Conservation (phyloP, 31 red algal species). For the Odonthalia washingtoniensis region DNA sequence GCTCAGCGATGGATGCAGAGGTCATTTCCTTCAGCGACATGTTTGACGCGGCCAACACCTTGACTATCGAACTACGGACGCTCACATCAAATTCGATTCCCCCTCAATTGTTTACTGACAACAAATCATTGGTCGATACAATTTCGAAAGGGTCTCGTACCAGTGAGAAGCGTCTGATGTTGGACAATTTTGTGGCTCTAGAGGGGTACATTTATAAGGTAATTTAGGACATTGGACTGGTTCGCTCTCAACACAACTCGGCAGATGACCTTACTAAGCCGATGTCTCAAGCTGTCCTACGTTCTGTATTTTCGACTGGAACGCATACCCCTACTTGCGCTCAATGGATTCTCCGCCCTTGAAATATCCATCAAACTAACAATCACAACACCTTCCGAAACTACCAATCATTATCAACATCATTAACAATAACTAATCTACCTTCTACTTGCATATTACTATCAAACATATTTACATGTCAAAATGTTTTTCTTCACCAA, state of each 20-base stretch:
- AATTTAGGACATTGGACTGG: constrained; percentile 2
- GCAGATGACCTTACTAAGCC: background rate
- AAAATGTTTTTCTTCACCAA: no score
- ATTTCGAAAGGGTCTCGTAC: constrained; percentile 20
- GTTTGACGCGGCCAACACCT: background rate
- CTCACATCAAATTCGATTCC: background rate
- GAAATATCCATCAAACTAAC: no score
- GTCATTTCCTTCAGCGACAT: constrained; percentile 41
- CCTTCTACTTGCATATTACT: no score
- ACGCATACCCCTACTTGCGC: no score
- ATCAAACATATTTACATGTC: no score
- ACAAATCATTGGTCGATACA: background rate
- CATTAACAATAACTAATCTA: no score
- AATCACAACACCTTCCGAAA: no score
- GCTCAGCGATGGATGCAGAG: constrained; percentile 32
- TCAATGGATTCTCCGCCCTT: no score
- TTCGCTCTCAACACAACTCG: background rate
- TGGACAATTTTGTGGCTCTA: constrained; percentile 6
- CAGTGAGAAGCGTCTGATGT: constrained; percentile 25
- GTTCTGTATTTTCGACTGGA: no score
- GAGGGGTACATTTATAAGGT: background rate
- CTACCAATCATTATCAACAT: no score
- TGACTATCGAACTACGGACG: background rate
- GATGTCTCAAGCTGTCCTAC: no score
- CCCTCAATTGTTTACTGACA: background rate